A percentile compares a stretch with the other conserved stretches of the same genome.
Evolutionary conservation across 2,329 filamentous ascomycete species (phyloP).

Genomic region (Sarocladium strictum): DNA sequence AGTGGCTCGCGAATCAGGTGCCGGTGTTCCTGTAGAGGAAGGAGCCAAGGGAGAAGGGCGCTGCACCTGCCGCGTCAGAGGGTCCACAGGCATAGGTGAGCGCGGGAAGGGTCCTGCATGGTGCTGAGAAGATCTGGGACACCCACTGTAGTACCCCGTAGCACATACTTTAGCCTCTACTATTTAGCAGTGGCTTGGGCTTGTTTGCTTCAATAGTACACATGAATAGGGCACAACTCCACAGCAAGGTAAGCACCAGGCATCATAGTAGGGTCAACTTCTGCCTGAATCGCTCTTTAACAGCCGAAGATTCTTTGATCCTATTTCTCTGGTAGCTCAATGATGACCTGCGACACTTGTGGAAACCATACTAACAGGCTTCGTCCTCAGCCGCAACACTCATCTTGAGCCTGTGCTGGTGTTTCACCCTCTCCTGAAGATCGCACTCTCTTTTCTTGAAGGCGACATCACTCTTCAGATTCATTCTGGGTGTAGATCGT

Average conservation of each 20-base stretch:
- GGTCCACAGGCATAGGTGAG: not conserved
- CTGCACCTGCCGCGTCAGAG: slow-evolving; percentile 3
- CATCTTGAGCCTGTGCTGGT: not conserved
- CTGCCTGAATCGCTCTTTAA: not conserved
- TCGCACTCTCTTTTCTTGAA: not conserved
- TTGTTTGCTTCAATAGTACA: too few species aligned
- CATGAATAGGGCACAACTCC: not conserved
- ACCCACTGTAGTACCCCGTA: too few species aligned
- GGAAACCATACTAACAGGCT: not conserved
- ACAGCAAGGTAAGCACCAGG: not conserved
- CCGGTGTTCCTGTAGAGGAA: not conserved
- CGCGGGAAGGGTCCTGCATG: too few species aligned
- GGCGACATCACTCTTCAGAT: too few species aligned
- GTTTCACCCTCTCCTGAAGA: slow-evolving; percentile 2
- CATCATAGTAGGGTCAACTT: not conserved
- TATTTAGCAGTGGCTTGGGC: too few species aligned
- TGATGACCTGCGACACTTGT: not conserved
- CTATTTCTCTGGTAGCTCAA: not conserved
- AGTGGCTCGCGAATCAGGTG: not conserved
- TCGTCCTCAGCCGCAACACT: not conserved
- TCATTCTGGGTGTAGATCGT: too few species aligned
- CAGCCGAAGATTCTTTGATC: too few species aligned
- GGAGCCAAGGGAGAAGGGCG: not conserved
- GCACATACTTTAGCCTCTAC: too few species aligned
- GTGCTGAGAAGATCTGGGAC: too few species aligned